Evolutionary conservation across 441 rosid genomes (phyloP).

Genomic region (Pelargonium hybrid): DNA sequence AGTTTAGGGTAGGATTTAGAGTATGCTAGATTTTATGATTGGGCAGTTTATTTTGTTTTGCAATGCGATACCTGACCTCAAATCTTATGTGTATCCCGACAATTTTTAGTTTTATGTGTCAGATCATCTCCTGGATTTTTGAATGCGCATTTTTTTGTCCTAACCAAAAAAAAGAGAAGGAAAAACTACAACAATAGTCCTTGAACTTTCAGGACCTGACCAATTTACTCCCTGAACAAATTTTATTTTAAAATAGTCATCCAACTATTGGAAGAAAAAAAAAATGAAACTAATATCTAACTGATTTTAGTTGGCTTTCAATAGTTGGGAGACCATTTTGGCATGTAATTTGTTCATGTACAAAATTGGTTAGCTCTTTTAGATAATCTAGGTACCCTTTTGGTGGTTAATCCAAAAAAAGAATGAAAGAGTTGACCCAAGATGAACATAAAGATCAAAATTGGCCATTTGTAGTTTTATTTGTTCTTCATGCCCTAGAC

Average conservation of each 20-base stretch:
- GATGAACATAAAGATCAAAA: not conserved
- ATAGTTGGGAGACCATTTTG: no score
- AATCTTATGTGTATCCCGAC: not conserved
- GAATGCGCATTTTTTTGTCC: not conserved
- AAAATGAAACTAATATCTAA: no score
- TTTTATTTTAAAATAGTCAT: no score
- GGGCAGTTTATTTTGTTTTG: not conserved
- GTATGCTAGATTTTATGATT: not conserved
- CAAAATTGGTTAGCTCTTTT: no score
- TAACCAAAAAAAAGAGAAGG: not conserved
- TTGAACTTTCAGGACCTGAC: no score
- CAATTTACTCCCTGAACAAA: no score
- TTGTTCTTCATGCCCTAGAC: not conserved
- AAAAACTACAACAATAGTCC: no score
- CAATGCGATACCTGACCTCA: not conserved
- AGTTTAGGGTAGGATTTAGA: not conserved
- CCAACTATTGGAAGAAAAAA: no score
- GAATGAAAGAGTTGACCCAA: not conserved
- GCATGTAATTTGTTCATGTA: no score
- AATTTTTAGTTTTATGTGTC: not conserved
- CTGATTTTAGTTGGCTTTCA: no score
- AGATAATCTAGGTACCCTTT: no score
- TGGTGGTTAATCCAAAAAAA: not conserved
- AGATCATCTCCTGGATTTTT: not conserved
- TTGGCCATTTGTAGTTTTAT: not conserved